These are phyloP conservation scores for Colletotrichum eremochloae DNA, from an alignment of 2,329 filamentous ascomycete species.

Conservation along the genomic window DNA sequence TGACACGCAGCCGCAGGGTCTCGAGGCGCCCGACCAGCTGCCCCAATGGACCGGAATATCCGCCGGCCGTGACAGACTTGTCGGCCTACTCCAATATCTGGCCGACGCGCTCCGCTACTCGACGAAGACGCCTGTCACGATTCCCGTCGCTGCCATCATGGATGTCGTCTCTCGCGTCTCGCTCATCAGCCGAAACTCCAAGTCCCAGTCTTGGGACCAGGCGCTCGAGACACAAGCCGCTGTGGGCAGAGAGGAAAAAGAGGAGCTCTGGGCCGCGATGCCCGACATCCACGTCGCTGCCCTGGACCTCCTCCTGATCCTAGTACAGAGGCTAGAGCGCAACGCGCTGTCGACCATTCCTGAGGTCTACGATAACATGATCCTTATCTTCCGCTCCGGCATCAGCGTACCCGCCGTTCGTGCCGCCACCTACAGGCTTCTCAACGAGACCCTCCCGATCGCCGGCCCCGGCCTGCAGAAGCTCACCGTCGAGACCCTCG, in stretches of 20 bases:
- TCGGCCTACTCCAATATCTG: conserved; percentile 75
- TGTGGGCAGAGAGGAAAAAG: conserved; percentile 83
- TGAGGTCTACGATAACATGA: conserved; percentile 77
- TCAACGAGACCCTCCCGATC: conserved; percentile 69
- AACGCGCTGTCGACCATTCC: conserved; percentile 72
- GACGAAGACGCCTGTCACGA: conserved; percentile 74
- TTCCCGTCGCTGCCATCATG: conserved; percentile 76
- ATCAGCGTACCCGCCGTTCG: conserved; percentile 69
- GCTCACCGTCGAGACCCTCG: conserved; percentile 72
- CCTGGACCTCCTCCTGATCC: conserved; percentile 70
- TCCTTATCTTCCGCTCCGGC: conserved; percentile 76
- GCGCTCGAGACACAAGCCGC: conserved; percentile 77
- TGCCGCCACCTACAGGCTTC: conserved; percentile 69
- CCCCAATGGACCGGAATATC: conserved; percentile 80
- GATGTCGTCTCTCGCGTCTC: conserved; percentile 80
- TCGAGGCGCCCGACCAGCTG: conserved; percentile 64
- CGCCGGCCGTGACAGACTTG: conserved; percentile 78
- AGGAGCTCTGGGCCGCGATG: conserved; percentile 80
- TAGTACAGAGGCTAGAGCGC: conserved; percentile 70
- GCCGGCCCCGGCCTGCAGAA: conserved; percentile 77
- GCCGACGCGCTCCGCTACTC: conserved; percentile 72
- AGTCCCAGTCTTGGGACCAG: conserved; percentile 61
- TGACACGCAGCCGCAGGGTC: conserved; percentile 62
- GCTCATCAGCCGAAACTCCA: conserved; percentile 70
- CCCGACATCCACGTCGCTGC: conserved; percentile 80